Base-by-base conservation (phyloP, 805 yeast species). In the Hanseniaspora occidentalis region DNA sequence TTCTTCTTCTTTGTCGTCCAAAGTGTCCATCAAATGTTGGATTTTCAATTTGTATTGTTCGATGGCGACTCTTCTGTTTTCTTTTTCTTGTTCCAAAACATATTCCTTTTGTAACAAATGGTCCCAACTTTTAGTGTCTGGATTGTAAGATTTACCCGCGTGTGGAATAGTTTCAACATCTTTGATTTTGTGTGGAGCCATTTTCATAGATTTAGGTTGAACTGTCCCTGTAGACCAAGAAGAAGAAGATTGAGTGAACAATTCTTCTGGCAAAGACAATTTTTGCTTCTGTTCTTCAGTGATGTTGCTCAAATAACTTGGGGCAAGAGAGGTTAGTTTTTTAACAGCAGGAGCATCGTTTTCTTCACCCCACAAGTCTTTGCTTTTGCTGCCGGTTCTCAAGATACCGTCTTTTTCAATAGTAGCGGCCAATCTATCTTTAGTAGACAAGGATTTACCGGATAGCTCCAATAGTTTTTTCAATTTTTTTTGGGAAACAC, bases 101-200 rank as follows among this genome's bases (percentile, higher is more conserved):
- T 69, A 79, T 60, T 86, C 96, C 40, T 67, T 64, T 40, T 73
- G 65, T 39, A 92, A 73, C 49, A 88, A 68, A 16, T 59, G 61
- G 50, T 76, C 75, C 98, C 98, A 92, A 21, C 82, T 75, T 42
- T 79, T 81, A 47, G 78, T 66, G 10, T 89, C 71, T 20, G 98
- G 98, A 56, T 92, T 92, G 33, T 60, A 92, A 2, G 97, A 88
- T 57, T 81, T 83, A 41, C 97, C 97, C 2, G 79, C 92, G 50
- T 79, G 79, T 10, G 95, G 86, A 3, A 77, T 42, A 17, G 27
- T 34, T 16, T 67, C 77, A 36, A 62, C 51, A n/a, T 69, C 68
- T 43, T 66, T 69, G 14, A 84, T 71, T 33, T 51, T 50, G n/a
- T 77, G 56, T 1, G 94, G 79, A 2, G 63, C 64, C 24, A 62